phyloP scores from a whole-genome alignment of 805 yeast genomes.

The Pichia paraexigua region DNA sequence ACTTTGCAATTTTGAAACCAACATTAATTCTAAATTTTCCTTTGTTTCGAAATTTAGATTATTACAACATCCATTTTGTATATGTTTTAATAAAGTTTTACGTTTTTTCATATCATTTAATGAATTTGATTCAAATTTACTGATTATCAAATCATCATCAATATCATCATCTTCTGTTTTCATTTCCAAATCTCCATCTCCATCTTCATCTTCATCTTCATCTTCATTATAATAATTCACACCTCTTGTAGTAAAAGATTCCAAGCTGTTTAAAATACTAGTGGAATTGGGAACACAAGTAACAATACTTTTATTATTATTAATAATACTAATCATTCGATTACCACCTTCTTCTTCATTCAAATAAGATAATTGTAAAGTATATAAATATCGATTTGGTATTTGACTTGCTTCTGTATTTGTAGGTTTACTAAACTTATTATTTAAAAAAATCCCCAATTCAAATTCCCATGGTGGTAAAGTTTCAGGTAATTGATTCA shows the following conservation, averaged over 20 bases:
- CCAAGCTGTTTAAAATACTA: slow-evolving; percentile 8
- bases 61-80: slow-evolving; percentile 43
- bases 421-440: slow-evolving; percentile 41
- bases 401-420: slow-evolving; percentile 30
- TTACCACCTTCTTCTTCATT: slow-evolving; percentile 21
- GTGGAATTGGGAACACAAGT: slow-evolving; percentile 23
- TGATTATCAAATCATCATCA: slow-evolving; percentile 13
- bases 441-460: slow-evolving; percentile 59
- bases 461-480: slow-evolving; percentile 65
- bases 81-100: slow-evolving; percentile 23
- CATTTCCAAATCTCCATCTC: slow-evolving; percentile 9
- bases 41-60: slow-evolving; percentile 26
- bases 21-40: slow-evolving; percentile 49
- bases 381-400: slow-evolving; percentile 39
- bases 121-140: slow-evolving; percentile 21
- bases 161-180: slow-evolving; percentile 10
- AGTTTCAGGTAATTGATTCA: slow-evolving; percentile 55
- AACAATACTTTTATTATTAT: slow-evolving; percentile 33
- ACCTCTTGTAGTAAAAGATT: slow-evolving; percentile 6
- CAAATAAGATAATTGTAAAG: slow-evolving; percentile 43
- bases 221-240: slow-evolving; percentile 5
- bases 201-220: slow-evolving; percentile 3
- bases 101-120: slow-evolving; percentile 12
- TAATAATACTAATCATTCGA: slow-evolving; percentile 41
- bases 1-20: slow-evolving; percentile 53